phyloP scores from a whole-genome alignment of 345 rosid genomes.

The Populus ilicifolia region DNA sequence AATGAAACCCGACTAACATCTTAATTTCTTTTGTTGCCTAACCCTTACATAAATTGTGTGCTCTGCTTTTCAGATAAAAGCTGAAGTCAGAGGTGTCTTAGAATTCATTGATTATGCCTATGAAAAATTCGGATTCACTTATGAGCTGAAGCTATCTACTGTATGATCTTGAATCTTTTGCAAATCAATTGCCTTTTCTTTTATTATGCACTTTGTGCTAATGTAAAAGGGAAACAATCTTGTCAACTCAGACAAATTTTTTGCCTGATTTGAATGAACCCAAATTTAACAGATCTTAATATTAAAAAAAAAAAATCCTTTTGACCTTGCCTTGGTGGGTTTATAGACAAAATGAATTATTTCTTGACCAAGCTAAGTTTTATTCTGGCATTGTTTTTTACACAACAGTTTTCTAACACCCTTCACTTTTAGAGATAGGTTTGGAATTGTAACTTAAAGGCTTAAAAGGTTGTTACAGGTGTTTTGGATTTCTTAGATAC shows the following conservation, averaged over 20 bases:
- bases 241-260: neutral
- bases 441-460: neutral
- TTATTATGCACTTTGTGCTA: conserved; percentile 4
- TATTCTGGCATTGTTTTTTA: neutral
- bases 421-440: neutral
- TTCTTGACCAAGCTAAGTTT: neutral
- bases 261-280: neutral
- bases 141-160: conserved; percentile 88
- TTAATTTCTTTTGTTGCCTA: conserved; percentile 8
- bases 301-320: neutral
- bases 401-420: neutral
- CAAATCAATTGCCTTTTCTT: neutral
- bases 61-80: conserved; percentile 58
- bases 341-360: neutral
- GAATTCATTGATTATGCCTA: conserved; percentile 77
- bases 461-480: neutral
- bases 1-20: neutral
- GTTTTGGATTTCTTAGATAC: neutral
- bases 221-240: neutral
- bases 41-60: conserved; percentile 2
- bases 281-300: neutral
- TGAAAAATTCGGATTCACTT: conserved; percentile 73
- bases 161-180: conserved; percentile 27
- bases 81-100: conserved; percentile 73
- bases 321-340: neutral